A percentile compares a stretch with the other conserved stretches of the same genome.
Conservation (phyloP, 257 asterid genomes). For the Craterostigma plantagineum region DNA sequence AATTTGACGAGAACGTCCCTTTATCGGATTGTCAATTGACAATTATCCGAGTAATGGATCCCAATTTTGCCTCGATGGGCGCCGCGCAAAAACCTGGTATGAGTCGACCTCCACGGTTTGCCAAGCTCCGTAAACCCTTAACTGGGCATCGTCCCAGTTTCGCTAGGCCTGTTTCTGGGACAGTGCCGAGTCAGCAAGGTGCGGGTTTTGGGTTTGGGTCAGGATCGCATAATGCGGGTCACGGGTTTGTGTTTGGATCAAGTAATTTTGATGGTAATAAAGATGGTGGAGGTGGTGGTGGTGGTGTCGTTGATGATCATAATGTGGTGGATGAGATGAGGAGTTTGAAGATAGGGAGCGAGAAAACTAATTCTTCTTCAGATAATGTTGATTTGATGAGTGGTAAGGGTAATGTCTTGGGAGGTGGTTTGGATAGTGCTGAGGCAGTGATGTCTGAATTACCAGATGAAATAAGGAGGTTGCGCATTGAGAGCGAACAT, state of each 20-base stretch:
- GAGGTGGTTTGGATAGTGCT: conserved; percentile 14
- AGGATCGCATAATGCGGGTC: conserved; percentile 14
- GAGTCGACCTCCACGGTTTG: conserved; percentile 45
- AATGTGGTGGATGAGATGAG: conserved; percentile 32
- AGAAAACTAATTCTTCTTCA: conserved; percentile 8
- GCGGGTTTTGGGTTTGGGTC: conserved; percentile 12
- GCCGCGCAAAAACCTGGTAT: conserved; percentile 23
- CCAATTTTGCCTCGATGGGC: conserved; percentile 38
- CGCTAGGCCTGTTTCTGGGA: conserved; percentile 15
- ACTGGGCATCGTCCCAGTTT: conserved; percentile 29
- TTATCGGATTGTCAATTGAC: background rate
- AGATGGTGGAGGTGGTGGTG: conserved; percentile 5
- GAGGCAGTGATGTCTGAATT: conserved; percentile 26
- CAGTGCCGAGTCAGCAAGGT: conserved; percentile 11
- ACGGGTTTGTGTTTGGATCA: conserved; percentile 24
- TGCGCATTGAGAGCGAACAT: conserved; percentile 27
- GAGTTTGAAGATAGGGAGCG: conserved; percentile 29
- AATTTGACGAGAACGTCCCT: too few relatives aligned
- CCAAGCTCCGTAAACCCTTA: conserved; percentile 46
- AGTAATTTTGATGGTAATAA: conserved; percentile 4
- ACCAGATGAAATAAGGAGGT: conserved; percentile 40
- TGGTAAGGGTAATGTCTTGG: conserved; percentile 13
- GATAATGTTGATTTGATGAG: conserved; percentile 13
- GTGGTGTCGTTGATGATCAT: conserved; percentile 11
- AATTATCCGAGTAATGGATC: conserved; percentile 32